Evolutionary conservation across 208 protist species (phyloP), one percentile per base, ranked within the genome.

Genomic region (Acanthamoeba healyi): DNA sequence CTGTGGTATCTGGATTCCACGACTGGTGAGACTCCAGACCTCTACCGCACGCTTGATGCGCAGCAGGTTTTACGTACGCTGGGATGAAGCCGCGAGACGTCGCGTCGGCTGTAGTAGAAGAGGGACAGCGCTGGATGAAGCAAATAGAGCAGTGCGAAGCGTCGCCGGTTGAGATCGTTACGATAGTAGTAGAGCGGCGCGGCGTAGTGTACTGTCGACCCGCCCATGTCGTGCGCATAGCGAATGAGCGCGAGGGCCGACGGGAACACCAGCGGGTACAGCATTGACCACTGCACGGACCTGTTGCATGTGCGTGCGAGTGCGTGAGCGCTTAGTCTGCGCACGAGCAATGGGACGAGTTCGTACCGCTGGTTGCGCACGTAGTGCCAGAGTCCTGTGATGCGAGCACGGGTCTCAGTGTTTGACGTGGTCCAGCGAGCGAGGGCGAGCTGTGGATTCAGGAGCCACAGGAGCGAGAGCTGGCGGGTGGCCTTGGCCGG

Each of bases 141-240:
- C 9, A 44, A 9, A 38, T 79, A 79, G 70, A 79, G 36, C 24
- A 79, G 36, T 9, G 70, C 70, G 10, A 79, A 46, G 22, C 36
- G 40, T 2, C 70, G 70, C 14, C 38, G 36, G 24, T 79, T 32
- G 38, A 0, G 36, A 7, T 79, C 70, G 40, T 46, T 44, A 22
- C 70, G 70, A 24, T 79, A 79, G 36, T 79, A 79, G 36, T 79
- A 79, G 36, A 79, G 36, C 70, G 70, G 70, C 40, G 70, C 70
- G 70, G 36, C 70, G 70, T 79, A 79, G 40, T 79, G 70, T 17
- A 67, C 61, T 32, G 61, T 67, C n/a, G n/a, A 19, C 29, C 70
- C 40, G 70, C 15, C 70, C 15, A 10, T 1, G 9, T 79, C 40
- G 70, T 38, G 70, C 32, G 38, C 1, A 38, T 79, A 79, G 38